phyloP scores from a whole-genome alignment of 1,284 basidiomycete genomes.

The Uromyces viciae-fabae region DNA sequence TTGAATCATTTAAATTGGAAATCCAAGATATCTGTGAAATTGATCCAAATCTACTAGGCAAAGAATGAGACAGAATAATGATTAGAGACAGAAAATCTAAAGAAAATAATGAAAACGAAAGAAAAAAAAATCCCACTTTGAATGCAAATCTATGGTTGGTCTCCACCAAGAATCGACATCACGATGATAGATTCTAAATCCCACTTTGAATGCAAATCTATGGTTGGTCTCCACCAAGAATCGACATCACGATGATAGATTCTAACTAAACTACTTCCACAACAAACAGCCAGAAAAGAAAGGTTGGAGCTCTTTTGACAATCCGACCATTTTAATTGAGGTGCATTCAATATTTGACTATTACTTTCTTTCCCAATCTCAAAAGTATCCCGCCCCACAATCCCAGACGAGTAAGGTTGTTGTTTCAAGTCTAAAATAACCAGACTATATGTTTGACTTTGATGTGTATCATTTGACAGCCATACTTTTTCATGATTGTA shows the following conservation, averaged over 20 bases:
- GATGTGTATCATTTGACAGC: neutral
- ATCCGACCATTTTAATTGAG: constrained; percentile 22
- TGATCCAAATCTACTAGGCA: constrained; percentile 10
- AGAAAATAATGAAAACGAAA: neutral
- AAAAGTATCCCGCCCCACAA: constrained; percentile 25
- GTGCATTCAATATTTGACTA: neutral
- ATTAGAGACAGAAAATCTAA: neutral
- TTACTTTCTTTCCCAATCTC: neutral
- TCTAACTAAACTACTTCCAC: neutral
- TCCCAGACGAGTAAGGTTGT: constrained; percentile 24
- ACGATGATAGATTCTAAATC: constrained; percentile 26
- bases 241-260: constrained; percentile 27
- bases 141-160: neutral
- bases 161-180: constrained; percentile 36
- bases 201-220: constrained; percentile 8
- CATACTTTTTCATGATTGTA: neutral
- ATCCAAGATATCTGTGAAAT: constrained; percentile 39
- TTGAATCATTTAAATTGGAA: neutral
- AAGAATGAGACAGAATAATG: neutral
- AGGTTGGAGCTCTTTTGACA: neutral
- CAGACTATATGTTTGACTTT: neutral
- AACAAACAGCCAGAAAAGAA: constrained; percentile 10
- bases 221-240: constrained; percentile 29
- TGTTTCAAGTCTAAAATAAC: constrained; percentile 28
- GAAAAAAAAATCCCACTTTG: constrained; percentile 21